These are phyloP conservation scores for Ophiognomonia clavigignenti-juglandacearum DNA, from an alignment of 2,329 filamentous ascomycete species.

Conservation along the genomic window DNA sequence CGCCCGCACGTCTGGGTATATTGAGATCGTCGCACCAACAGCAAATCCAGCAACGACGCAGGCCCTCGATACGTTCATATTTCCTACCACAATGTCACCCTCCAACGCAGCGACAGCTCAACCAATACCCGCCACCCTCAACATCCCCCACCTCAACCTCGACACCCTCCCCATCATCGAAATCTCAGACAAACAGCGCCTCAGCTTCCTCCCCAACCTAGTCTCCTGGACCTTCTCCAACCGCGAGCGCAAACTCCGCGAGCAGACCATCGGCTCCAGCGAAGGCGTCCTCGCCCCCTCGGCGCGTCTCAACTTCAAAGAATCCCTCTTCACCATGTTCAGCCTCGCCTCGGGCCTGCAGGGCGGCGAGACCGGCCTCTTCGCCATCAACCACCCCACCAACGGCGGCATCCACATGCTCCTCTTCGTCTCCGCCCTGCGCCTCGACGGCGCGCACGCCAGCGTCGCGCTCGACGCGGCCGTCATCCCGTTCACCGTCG, in stretches of 20 bases:
- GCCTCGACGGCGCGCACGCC: constrained; percentile 37
- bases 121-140: constrained; percentile 31
- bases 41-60: constrained; percentile 22
- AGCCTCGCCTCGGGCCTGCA: constrained; percentile 41
- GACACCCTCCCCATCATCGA: constrained; percentile 39
- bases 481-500: constrained; percentile 36
- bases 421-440: constrained; percentile 37
- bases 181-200: constrained; percentile 27
- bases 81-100: constrained; percentile 27
- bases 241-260: constrained; percentile 34
- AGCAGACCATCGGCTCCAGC: constrained; percentile 18
- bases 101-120: constrained; percentile 5
- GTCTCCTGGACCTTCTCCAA: constrained; percentile 36
- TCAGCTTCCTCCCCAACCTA: constrained; percentile 35
- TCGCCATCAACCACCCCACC: constrained; percentile 33
- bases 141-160: constrained; percentile 38
- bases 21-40: constrained; percentile 37
- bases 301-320: constrained; percentile 41
- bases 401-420: constrained; percentile 35
- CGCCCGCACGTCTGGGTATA: constrained; percentile 37
- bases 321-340: constrained; percentile 42
- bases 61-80: constrained; percentile 29
- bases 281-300: constrained; percentile 22
- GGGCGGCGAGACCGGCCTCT: constrained; percentile 38
- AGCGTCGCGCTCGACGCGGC: constrained; percentile 43